These are phyloP conservation scores for Globisporangium nunn DNA, from an alignment of 352 stramenopile genomes.

Conservation along the genomic window DNA sequence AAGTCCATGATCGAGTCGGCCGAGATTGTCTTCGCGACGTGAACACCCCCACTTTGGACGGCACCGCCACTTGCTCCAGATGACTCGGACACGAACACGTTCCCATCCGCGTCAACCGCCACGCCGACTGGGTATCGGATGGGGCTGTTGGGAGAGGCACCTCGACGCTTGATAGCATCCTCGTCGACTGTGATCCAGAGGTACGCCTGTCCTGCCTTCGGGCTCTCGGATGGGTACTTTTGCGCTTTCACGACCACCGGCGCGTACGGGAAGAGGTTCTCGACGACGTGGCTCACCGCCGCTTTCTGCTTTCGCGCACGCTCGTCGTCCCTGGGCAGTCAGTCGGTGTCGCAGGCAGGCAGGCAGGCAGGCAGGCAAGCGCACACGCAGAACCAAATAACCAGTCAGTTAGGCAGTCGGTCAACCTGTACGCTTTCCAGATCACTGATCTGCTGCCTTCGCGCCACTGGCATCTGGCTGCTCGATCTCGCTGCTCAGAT, in stretches of 20 bases:
- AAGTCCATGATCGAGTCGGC: conserved; percentile 55
- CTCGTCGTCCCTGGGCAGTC: conserved; percentile 33
- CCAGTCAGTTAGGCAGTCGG: too few relatives aligned
- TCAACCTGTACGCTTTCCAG: too few relatives aligned
- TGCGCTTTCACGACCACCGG: conserved; percentile 70
- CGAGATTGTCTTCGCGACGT: conserved; percentile 47
- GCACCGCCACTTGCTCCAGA: conserved; percentile 2
- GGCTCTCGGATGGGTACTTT: conserved; percentile 46
- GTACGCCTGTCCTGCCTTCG: conserved; percentile 57
- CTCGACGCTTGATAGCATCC: conserved; percentile 45
- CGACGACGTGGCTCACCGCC: conserved; percentile 58
- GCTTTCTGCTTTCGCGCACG: conserved; percentile 35
- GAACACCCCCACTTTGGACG: not conserved
- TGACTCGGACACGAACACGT: conserved; percentile 64
- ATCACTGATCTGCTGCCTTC: too few relatives aligned
- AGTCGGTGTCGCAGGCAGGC: not conserved
- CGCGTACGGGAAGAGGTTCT: conserved; percentile 74
- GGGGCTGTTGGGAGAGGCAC: conserved; percentile 24
- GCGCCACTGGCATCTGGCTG: not conserved
- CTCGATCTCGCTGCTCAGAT: not conserved
- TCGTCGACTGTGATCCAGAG: conserved; percentile 77
- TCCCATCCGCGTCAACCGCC: conserved; percentile 57
- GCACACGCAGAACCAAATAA: not conserved
- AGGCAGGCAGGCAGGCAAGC: too few relatives aligned
- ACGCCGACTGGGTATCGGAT: conserved; percentile 63